These are phyloP conservation scores for Epichloe coenophiala DNA, from an alignment of 2,329 filamentous ascomycete species.

Conservation along the genomic window DNA sequence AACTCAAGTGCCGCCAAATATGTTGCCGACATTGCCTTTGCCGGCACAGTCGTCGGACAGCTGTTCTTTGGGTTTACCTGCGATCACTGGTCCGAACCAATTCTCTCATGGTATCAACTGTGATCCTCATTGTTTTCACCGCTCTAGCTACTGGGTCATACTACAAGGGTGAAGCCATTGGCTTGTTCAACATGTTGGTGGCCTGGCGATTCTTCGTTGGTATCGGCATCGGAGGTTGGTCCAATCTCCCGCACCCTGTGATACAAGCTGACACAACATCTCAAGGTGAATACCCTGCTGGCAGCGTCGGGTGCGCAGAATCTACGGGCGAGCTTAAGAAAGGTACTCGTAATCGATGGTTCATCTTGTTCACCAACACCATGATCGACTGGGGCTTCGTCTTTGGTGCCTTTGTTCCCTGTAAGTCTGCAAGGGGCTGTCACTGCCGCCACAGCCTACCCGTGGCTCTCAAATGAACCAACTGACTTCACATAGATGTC, in stretches of 20 bases:
- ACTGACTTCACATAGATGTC: conserved; percentile 20
- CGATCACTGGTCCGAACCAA: conserved; percentile 79
- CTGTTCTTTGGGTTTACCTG: conserved; percentile 67
- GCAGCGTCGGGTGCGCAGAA: conserved; percentile 65
- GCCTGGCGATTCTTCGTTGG: conserved; percentile 76
- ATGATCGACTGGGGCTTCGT: conserved; percentile 81
- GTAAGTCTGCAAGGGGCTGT: conserved; percentile 12
- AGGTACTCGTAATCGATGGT: conserved; percentile 77
- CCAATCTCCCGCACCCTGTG: conserved; percentile 32
- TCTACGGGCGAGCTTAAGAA: conserved; percentile 68
- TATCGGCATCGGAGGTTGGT: conserved; percentile 58
- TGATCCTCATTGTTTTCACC: conserved; percentile 77
- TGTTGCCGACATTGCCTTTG: conserved; percentile 72
- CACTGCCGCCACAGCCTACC: too few relatives aligned
- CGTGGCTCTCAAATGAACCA: neutral
- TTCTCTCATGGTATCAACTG: conserved; percentile 65
- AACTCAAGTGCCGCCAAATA: conserved; percentile 57
- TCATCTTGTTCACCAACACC: conserved; percentile 78
- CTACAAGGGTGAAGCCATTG: conserved; percentile 50
- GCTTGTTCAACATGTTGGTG: conserved; percentile 62
- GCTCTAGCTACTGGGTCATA: conserved; percentile 68
- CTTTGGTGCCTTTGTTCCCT: conserved; percentile 63
- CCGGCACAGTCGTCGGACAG: conserved; percentile 72
- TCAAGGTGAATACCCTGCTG: conserved; percentile 61
- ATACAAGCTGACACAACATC: neutral